phyloP scores from a whole-genome alignment of 805 yeast genomes.

The Trichomonascus vanleenenianus region DNA sequence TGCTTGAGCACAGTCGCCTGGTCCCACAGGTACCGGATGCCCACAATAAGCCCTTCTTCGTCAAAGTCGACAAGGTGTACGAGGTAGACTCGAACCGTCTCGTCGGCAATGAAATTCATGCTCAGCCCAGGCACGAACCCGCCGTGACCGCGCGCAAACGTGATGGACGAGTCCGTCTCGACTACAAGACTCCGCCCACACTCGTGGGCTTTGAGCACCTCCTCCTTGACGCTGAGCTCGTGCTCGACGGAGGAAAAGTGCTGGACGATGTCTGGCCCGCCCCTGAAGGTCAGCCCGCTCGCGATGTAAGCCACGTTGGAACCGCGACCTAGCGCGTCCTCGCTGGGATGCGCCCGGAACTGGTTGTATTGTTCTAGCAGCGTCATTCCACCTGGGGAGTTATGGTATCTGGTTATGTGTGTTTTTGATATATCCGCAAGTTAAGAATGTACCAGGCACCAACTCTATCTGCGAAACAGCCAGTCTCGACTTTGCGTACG shows the following conservation, averaged over 20 bases:
- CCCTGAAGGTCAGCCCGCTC: slow-evolving; percentile 14
- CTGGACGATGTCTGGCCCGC: slow-evolving; percentile 15
- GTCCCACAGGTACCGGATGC: slow-evolving; percentile 21
- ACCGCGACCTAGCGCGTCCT: slow-evolving; percentile 2
- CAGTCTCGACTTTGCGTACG: no score
- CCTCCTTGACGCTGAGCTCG: slow-evolving; percentile 14
- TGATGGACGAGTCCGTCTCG: slow-evolving; percentile 19
- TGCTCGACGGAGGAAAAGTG: slow-evolving; percentile 11
- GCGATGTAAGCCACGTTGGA: slow-evolving; percentile 17
- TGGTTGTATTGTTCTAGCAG: slow-evolving; percentile 5
- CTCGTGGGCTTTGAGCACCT: slow-evolving; percentile 13
- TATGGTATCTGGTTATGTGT: neutral
- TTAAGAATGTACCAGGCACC: no score
- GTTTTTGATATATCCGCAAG: no score
- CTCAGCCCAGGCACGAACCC: slow-evolving; percentile 20
- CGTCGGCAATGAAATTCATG: slow-evolving; percentile 21
- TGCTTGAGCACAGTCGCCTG: slow-evolving; percentile 24
- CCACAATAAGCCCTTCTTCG: slow-evolving; percentile 10
- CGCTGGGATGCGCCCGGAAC: slow-evolving; percentile 10
- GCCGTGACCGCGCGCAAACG: slow-evolving; percentile 23
- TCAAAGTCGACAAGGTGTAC: slow-evolving; percentile 13
- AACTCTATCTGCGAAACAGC: no score
- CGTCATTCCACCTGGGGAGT: neutral
- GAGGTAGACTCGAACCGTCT: slow-evolving; percentile 17
- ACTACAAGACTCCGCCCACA: slow-evolving; percentile 15